A percentile compares a stretch with the other conserved stretches of the same genome.
These are phyloP conservation scores for Gossypium arboreum DNA, from an alignment of 345 rosid genomes.

Conservation along the genomic window DNA sequence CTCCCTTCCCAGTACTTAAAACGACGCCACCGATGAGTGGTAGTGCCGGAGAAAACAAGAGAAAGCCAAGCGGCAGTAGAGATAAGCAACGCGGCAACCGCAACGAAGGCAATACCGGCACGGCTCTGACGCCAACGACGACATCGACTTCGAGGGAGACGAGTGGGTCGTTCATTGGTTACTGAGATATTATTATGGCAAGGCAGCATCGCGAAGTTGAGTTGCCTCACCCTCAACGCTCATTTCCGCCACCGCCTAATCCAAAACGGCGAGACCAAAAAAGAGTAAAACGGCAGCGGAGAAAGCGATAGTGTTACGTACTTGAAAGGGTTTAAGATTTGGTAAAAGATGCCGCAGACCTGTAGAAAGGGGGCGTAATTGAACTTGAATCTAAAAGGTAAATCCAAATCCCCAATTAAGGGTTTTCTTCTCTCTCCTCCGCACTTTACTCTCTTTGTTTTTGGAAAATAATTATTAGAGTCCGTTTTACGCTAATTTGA, in stretches of 20 bases:
- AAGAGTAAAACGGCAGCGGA: neutral
- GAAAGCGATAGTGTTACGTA: neutral
- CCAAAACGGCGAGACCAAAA: neutral
- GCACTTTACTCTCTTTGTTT: neutral
- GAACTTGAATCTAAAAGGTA: neutral
- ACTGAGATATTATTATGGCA: neutral
- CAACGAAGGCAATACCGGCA: slow-evolving; percentile 45
- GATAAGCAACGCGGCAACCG: slow-evolving; percentile 54
- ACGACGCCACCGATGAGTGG: slow-evolving; percentile 51
- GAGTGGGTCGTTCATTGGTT: slow-evolving; percentile 22
- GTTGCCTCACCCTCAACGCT: slow-evolving; percentile 34
- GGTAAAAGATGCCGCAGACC: neutral
- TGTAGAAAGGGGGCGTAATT: neutral
- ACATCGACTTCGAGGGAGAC: slow-evolving; percentile 28
- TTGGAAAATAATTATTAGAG: neutral
- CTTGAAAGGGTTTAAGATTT: neutral
- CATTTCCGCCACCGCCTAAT: slow-evolving; percentile 32
- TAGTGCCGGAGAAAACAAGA: slow-evolving; percentile 65
- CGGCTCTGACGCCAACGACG: slow-evolving; percentile 58
- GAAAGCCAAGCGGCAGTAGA: slow-evolving; percentile 79
- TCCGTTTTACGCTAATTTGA: neutral
- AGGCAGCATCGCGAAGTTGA: slow-evolving; percentile 21
- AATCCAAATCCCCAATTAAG: neutral
- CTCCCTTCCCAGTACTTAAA: slow-evolving; percentile 50
- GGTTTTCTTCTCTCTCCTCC: neutral